Evolutionary conservation across 345 rosid genomes (phyloP).

Genomic region (Streptanthus diversifolius): DNA sequence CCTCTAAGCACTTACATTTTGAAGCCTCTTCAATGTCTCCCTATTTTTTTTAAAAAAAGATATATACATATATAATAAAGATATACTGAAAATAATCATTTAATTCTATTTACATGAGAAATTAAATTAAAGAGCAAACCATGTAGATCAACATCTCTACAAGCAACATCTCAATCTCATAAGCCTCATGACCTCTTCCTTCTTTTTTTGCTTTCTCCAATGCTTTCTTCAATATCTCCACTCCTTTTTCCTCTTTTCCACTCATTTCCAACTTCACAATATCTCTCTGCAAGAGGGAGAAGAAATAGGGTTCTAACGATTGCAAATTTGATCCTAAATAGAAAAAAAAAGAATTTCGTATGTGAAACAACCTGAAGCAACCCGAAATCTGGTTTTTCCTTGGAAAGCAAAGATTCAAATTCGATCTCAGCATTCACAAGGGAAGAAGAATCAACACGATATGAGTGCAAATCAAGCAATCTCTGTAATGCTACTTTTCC

Average conservation of each 20-base stretch:
- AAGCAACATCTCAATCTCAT: constrained; percentile 59
- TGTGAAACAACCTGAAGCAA: constrained; percentile 46
- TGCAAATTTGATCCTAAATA: neutral
- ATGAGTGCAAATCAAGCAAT: constrained; percentile 45
- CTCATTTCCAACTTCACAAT: constrained; percentile 55
- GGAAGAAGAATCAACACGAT: constrained; percentile 31
- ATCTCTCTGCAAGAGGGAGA: constrained; percentile 23
- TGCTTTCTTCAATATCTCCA: constrained; percentile 28
- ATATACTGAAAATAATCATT: neutral
- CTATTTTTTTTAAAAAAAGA: constrained; percentile 16
- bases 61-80: neutral
- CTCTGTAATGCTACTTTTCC: constrained; percentile 54
- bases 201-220: constrained; percentile 26
- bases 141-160: constrained; percentile 62
- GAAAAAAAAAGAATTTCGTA: neutral
- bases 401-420: constrained; percentile 31
- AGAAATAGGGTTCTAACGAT: neutral
- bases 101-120: neutral
- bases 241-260: constrained; percentile 52
- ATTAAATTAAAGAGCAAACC: constrained; percentile 31
- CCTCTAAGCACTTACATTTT: constrained; percentile 40
- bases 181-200: constrained; percentile 45
- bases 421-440: constrained; percentile 29
- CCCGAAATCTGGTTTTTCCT: constrained; percentile 37
- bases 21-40: constrained; percentile 45